These are phyloP conservation scores for Rhynchospora breviuscula DNA, from an alignment of 176 grass and related monocot genomes.

Conservation along the genomic window DNA sequence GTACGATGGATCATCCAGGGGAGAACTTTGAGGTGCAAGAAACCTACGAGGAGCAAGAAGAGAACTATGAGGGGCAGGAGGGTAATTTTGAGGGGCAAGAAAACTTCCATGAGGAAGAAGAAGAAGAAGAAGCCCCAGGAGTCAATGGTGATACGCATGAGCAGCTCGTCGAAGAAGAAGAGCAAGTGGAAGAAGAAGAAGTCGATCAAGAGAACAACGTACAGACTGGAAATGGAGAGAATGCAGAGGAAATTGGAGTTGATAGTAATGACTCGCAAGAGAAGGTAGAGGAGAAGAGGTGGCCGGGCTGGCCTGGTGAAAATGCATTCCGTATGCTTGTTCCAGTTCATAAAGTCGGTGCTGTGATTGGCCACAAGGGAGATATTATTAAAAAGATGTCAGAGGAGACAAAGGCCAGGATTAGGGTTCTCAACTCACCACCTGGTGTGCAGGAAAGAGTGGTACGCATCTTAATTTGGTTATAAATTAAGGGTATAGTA, in stretches of 20 bases:
- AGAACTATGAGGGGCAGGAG: slow-evolving; percentile 25
- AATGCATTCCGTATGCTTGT: slow-evolving; percentile 81
- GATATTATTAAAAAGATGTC: slow-evolving; percentile 94
- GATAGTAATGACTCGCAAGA: neutral
- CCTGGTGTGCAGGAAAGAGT: slow-evolving; percentile 74
- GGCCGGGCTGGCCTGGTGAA: slow-evolving; percentile 95
- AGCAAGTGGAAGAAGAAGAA: slow-evolving; percentile 6
- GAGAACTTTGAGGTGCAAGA: slow-evolving; percentile 39
- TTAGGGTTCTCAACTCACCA: slow-evolving; percentile 88
- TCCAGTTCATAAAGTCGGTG: slow-evolving; percentile 71
- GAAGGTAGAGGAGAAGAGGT: slow-evolving; percentile 52
- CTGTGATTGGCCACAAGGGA: slow-evolving; percentile 90
- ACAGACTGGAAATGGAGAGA: slow-evolving; percentile 29
- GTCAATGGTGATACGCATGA: slow-evolving; percentile 25
- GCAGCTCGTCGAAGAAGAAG: slow-evolving; percentile 14
- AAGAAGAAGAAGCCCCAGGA: slow-evolving; percentile 10
- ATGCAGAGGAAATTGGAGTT: slow-evolving; percentile 7
- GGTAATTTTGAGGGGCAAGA: slow-evolving; percentile 26
- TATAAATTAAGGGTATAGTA: slow-evolving; percentile 2
- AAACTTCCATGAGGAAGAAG: slow-evolving; percentile 15
- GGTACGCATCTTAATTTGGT: slow-evolving; percentile 49
- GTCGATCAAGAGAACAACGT: slow-evolving; percentile 13
- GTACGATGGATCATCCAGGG: slow-evolving; percentile 42
- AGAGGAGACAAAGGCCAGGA: slow-evolving; percentile 88
- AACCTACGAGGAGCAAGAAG: slow-evolving; percentile 19